Conservation (phyloP, 345 rosid genomes). For the Citrus unshiu region DNA sequence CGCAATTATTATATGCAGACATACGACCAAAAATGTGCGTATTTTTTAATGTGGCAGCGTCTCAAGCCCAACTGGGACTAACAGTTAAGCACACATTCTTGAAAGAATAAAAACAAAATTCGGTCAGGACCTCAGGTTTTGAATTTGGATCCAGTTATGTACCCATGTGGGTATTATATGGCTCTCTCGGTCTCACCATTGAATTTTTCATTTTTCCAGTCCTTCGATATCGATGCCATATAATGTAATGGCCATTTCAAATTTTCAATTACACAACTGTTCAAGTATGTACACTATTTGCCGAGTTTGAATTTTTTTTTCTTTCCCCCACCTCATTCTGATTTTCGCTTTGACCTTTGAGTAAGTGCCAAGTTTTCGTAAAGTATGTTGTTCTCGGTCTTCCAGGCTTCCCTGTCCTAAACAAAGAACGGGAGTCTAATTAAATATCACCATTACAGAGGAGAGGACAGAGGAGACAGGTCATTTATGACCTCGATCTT, state of each 20-base stretch:
- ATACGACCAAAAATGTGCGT: not conserved
- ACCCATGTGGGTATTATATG: not conserved
- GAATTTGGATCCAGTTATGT: not conserved
- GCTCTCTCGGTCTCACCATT: not conserved
- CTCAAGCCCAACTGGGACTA: not conserved
- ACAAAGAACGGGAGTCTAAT: not conserved
- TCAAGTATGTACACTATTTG: too few species aligned
- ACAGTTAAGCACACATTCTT: not conserved
- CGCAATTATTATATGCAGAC: not conserved
- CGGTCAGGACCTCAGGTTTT: not conserved
- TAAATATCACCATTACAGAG: not conserved
- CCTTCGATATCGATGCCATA: not conserved
- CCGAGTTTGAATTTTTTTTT: not conserved
- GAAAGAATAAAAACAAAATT: not conserved
- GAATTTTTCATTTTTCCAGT: not conserved
- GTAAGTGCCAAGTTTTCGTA: not conserved
- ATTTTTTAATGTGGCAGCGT: not conserved
- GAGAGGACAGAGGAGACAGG: slow-evolving; percentile 7
- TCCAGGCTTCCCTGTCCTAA: not conserved
- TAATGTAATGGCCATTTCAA: not conserved
- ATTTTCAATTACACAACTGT: not conserved
- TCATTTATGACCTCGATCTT: slow-evolving; percentile 3
- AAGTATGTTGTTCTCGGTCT: not conserved
- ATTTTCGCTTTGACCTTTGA: not conserved
- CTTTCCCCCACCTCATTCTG: not conserved